Percentiles rank a stretch among this genome's conserved stretches.
Evolutionary conservation across 371 early-diverging fungal genomes (phyloP).

Genomic region (Parasitella parasitica): DNA sequence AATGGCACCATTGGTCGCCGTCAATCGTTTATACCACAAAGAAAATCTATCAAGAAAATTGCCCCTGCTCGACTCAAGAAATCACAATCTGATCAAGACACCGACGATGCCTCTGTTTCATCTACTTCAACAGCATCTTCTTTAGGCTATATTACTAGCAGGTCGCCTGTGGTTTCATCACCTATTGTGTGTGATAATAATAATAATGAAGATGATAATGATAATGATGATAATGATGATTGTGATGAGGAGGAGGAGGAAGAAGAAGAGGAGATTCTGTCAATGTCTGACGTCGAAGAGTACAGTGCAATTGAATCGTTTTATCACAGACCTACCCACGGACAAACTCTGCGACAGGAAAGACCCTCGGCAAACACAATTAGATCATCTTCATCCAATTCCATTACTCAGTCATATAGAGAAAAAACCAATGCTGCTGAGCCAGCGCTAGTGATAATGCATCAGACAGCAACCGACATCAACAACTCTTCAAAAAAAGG

Average conservation of each 20-base stretch:
- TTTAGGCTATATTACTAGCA: constrained; percentile 1
- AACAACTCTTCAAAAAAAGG: constrained; percentile 3
- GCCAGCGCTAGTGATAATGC: constrained; percentile 25
- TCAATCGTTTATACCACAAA: not conserved
- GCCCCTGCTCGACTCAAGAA: constrained; percentile 46
- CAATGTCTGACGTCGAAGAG: not conserved
- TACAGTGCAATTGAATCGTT: not conserved
- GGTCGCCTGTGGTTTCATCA: constrained; percentile 6
- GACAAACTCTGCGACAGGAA: not conserved
- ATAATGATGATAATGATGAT: constrained; percentile 6
- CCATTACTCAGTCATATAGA: constrained; percentile 8
- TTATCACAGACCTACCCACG: constrained; percentile 6
- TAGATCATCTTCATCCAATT: constrained; percentile 10
- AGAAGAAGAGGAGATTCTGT: not conserved
- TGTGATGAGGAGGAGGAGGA: constrained; percentile 9
- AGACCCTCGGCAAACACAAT: not conserved
- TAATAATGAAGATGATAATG: not conserved
- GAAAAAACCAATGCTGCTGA: constrained; percentile 25
- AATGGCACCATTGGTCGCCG: not conserved
- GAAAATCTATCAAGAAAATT: constrained; percentile 38
- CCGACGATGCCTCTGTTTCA: constrained; percentile 34
- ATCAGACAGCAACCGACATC: constrained; percentile 27
- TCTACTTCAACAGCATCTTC: constrained; percentile 16
- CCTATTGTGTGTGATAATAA: not conserved
- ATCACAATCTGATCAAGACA: constrained; percentile 37